Conservation (phyloP, 2,329 filamentous ascomycete species). For the Stagonosporopsis vannaccii region DNA sequence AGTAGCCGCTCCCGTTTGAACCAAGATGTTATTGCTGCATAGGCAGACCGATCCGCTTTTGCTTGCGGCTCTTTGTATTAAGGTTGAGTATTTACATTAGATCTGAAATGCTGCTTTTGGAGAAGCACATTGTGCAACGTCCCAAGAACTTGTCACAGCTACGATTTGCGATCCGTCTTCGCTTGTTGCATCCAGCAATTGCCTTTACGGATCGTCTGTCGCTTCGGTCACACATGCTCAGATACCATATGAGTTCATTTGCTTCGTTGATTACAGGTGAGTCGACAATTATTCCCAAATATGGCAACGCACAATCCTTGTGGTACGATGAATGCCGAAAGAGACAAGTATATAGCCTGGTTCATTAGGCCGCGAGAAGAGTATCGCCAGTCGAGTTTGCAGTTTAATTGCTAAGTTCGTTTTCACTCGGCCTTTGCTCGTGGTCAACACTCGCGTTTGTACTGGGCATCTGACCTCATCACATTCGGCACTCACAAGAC, state of each 20-base stretch:
- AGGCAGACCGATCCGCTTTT: not conserved
- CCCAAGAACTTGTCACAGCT: constrained; percentile 11
- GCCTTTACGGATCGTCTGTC: constrained; percentile 14
- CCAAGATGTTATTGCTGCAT: not conserved
- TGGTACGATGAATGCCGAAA: not conserved
- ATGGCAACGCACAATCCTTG: not conserved
- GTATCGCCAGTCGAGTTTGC: not conserved
- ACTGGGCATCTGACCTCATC: constrained; percentile 1
- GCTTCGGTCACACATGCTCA: constrained; percentile 25
- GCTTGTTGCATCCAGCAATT: constrained; percentile 14
- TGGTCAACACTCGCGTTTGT: not conserved
- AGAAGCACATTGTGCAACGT: constrained; percentile 11
- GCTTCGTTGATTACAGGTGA: constrained; percentile 15
- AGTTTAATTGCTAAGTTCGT: not conserved
- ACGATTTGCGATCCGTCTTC: constrained; percentile 16
- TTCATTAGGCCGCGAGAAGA: not conserved
- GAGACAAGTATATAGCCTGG: not conserved
- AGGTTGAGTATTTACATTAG: not conserved
- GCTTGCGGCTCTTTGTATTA: not conserved
- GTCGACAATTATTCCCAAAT: constrained; percentile 24
- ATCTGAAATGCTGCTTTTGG: not conserved
- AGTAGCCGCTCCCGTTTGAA: not conserved
- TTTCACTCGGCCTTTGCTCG: not conserved
- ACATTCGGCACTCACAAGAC: constrained; percentile 1
- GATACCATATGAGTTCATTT: constrained; percentile 16